These are phyloP conservation scores for Capsella bursapastoris DNA, from an alignment of 345 rosid genomes.

Conservation along the genomic window DNA sequence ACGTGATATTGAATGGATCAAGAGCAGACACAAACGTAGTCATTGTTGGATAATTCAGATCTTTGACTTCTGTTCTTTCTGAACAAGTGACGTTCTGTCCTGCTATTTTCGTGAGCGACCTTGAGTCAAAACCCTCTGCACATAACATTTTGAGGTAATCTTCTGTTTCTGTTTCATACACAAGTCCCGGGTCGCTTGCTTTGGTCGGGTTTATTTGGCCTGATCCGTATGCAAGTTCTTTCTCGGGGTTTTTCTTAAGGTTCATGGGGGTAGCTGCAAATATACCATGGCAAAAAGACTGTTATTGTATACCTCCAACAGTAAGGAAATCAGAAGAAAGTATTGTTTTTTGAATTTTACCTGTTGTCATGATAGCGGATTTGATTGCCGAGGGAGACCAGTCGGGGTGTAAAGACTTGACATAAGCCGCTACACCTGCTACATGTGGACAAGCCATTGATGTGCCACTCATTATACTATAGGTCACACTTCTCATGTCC, in stretches of 20 bases:
- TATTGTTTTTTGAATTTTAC: constrained; percentile 23
- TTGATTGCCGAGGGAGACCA: constrained; percentile 57
- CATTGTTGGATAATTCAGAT: constrained; percentile 54
- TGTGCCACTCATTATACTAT: constrained; percentile 47
- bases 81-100: constrained; percentile 34
- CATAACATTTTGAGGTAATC: constrained; percentile 42
- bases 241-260: constrained; percentile 31
- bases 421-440: constrained; percentile 49
- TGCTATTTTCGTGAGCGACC: constrained; percentile 24
- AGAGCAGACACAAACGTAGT: background rate
- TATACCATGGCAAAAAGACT: background rate
- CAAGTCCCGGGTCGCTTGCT: constrained; percentile 40
- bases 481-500: constrained; percentile 39
- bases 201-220: constrained; percentile 42
- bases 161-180: constrained; percentile 32
- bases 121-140: constrained; percentile 28
- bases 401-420: constrained; percentile 49
- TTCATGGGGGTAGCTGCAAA: constrained; percentile 37
- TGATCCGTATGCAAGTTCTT: constrained; percentile 37
- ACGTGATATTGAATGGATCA: constrained; percentile 32
- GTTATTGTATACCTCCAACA: background rate
- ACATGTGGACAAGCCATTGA: constrained; percentile 60
- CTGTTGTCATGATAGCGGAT: constrained; percentile 53
- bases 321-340: constrained; percentile 1
- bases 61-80: constrained; percentile 25